Evolutionary conservation across 805 yeast genomes (phyloP), one percentile per base, ranked within the genome.

Genomic region (Spathaspora sp.): DNA sequence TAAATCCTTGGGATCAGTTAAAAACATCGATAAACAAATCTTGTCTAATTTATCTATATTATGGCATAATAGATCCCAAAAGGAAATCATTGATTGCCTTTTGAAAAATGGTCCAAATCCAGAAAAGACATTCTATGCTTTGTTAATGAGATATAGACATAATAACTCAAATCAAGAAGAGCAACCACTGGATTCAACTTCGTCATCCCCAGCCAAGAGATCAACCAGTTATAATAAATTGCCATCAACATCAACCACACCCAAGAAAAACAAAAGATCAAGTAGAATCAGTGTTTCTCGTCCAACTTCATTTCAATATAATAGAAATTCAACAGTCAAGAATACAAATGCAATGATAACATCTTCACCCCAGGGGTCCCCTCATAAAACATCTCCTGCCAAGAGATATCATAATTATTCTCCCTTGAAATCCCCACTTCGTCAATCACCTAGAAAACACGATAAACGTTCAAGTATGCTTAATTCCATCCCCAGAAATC

Each of bases 21-120:
- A 68, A 50, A 77, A 78, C 51, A 79, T 81, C 47, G 85, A 81
- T 63, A 64, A 67, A 49, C 80, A 77, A 57, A 81, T 81, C 49
- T 66, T 81, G 54, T 78, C 79, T 50, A 81, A 81, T 57, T 70
- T 81, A 58, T 74, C 81, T 26, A 80, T 80, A 52, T 69, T 81
- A 56, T 81, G 85, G 85, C 81, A 81, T 58, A 82, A 81, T 45
- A 69, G 85, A 57, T 59, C 72, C 5, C 69, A 72, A 55, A 62
- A 68, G 26, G 79, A 75, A 35, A 75, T 75, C 14, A 60, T 73
- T 23, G 57, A 59, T 43, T 64, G 72, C 50, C 66, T 75, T 20
- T 66, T 74, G 52, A 60, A 59, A 32, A 68, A 63, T 49, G 78
- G 78, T 18, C 61, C 75, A 14, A 71, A 69, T 56, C 76, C 78